These are phyloP conservation scores for Dianthus caryophyllus DNA, from an alignment of 148 eudicot genomes.

Conservation along the genomic window DNA sequence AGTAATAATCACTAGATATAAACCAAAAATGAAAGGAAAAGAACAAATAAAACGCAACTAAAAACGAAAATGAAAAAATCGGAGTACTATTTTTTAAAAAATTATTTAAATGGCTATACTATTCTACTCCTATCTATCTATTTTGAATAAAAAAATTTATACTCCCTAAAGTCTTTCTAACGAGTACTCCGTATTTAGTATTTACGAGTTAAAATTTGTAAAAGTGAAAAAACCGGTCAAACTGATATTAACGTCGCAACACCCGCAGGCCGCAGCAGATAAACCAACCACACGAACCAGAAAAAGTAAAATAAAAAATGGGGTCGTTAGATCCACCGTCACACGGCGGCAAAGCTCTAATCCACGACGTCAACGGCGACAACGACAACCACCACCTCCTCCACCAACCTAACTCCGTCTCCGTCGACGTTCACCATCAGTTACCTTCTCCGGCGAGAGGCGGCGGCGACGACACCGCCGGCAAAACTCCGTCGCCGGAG, in stretches of 20 bases:
- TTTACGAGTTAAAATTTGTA: no score
- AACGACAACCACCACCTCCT: no score
- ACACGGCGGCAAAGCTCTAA: conserved; percentile 39
- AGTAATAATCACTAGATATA: no score
- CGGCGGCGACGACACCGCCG: conserved; percentile 15
- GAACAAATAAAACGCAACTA: no score
- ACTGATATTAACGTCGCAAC: background rate
- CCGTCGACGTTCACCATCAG: conserved; percentile 15
- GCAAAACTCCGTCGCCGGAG: conserved; percentile 27
- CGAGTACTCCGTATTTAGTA: no score
- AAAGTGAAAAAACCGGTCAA: background rate
- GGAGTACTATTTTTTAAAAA: no score
- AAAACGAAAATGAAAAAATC: no score
- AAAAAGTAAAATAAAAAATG: conserved; percentile 33
- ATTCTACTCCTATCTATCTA: no score
- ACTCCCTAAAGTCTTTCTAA: no score
- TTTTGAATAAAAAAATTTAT: no score
- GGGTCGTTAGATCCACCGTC: conserved; percentile 63
- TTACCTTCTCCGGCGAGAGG: conserved; percentile 17
- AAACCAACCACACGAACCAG: background rate
- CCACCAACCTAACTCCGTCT: conserved; percentile 23
- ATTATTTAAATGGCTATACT: no score
- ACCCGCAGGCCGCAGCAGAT: background rate
- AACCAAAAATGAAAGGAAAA: no score
- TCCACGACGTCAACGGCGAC: conserved; percentile 29